Evolutionary conservation across 768 basidiomycete genomes (phyloP).

Genomic region (Trametes villosa): DNA sequence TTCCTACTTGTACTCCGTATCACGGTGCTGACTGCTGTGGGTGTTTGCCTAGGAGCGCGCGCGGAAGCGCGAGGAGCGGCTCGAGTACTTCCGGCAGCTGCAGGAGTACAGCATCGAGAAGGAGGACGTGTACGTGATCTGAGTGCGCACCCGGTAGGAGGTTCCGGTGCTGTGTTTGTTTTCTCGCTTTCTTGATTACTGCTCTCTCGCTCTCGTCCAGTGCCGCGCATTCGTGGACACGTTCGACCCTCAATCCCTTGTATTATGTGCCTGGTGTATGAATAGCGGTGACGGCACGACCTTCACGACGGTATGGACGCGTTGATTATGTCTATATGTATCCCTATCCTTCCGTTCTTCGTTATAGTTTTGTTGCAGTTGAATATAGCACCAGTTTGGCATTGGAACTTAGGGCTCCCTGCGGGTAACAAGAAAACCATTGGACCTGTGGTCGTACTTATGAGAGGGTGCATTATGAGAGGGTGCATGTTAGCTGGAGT

Average conservation of each 20-base stretch:
- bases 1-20: background rate
- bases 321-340: constrained; percentile 4
- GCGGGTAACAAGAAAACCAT: too few relatives aligned
- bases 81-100: constrained; percentile 34
- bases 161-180: constrained; percentile 34
- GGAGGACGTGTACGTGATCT: constrained; percentile 46
- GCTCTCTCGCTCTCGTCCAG: background rate
- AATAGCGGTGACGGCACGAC: too few relatives aligned
- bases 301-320: too few relatives aligned
- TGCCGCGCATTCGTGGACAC: too few relatives aligned
- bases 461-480: too few relatives aligned
- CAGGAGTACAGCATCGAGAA: constrained; percentile 33
- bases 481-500: too few relatives aligned
- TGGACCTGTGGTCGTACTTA: too few relatives aligned
- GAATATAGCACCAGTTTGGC: too few relatives aligned
- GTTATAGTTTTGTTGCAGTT: background rate
- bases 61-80: constrained; percentile 28
- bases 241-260: too few relatives aligned
- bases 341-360: background rate
- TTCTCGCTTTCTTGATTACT: background rate
- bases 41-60: constrained; percentile 23
- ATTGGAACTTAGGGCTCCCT: too few relatives aligned
- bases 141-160: constrained; percentile 37
- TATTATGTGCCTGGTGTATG: too few relatives aligned
- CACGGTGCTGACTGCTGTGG: background rate